Evolutionary conservation across 2,329 filamentous ascomycete genomes (phyloP).

Genomic region (Cryphonectria radicalis): DNA sequence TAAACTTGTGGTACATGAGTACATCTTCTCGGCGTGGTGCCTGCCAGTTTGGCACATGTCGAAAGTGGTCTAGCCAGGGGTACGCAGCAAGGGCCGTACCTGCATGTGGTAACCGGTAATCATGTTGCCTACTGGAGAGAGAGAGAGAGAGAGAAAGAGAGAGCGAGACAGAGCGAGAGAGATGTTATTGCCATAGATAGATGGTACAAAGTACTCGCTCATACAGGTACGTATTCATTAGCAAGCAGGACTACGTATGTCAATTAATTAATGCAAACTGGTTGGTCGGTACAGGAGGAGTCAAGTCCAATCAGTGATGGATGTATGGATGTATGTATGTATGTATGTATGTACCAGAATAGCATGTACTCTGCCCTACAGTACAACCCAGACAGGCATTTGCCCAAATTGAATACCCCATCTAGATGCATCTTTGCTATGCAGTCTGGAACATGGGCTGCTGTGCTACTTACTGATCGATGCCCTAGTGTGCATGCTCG

Average conservation of each 20-base stretch:
- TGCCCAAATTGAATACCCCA: constrained; percentile 15
- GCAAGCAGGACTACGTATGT: no score
- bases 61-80: constrained; percentile 7
- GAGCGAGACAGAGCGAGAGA: no score
- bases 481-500: neutral
- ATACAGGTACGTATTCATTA: neutral
- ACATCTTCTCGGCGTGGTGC: neutral
- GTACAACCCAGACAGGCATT: constrained; percentile 10
- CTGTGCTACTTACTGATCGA: neutral
- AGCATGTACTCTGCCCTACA: neutral
- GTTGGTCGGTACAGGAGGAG: no score
- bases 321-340: neutral
- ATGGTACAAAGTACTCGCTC: neutral
- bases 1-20: neutral
- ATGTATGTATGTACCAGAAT: neutral
- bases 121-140: no score
- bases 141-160: no score
- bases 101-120: constrained; percentile 9
- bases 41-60: constrained; percentile 1
- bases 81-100: neutral
- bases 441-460: neutral
- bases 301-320: neutral
- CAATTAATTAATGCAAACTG: neutral
- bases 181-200: neutral
- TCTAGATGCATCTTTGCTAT: constrained; percentile 22